Base-by-base conservation (phyloP, 2,329 filamentous ascomycete genomes). In the Zelopaecilomyces penicillatus region DNA sequence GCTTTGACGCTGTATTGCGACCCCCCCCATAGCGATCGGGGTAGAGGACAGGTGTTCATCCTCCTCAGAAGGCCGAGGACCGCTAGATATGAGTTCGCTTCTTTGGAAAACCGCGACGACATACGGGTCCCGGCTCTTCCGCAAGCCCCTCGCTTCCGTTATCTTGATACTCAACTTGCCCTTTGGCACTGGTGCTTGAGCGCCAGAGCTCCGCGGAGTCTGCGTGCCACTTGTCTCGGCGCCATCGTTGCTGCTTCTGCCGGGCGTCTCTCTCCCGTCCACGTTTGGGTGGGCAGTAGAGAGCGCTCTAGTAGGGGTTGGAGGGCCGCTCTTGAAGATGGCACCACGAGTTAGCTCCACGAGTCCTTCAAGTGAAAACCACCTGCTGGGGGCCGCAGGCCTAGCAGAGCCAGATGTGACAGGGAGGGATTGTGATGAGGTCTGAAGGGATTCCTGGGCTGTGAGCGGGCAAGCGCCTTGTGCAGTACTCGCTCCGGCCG, bases 51-150 rank as follows among this genome's bases (percentile, higher is more conserved):
- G 52, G 46, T 74, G 59, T 44, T 83, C 78, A 37, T 82, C 79
- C 32, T 79, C 74, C 37, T 85, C 82, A 27, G 75, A 67, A 44
- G 73, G 72, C 32, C 83, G 79, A 9, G 90, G 87, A 3, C 88
- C 88, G 45, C 87, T 84, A 1, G 93, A 97, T 45, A 98, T 95
- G 56, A 95, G 84, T 64, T 98, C 93, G 59, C 91, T 95, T 63
- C 88, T 86, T 64, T 98, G 93, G 59, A 97, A 98, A 28, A 96
- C 90, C 47, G 87, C 95, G 8, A 98, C 89, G 42, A 96, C 87
- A 58, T 98, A 98, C 1, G 93, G 93, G 57, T 96, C 87, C 47
- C 82, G 80, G 60, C 88, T 88, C 46, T 82, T 87, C 49, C 85
- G 78, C 42, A 98, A 68, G 7, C 87, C 87, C 57, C 88, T 78